Base-by-base conservation (phyloP, 2,329 filamentous ascomycete genomes). In the Exophiala viscosa region DNA sequence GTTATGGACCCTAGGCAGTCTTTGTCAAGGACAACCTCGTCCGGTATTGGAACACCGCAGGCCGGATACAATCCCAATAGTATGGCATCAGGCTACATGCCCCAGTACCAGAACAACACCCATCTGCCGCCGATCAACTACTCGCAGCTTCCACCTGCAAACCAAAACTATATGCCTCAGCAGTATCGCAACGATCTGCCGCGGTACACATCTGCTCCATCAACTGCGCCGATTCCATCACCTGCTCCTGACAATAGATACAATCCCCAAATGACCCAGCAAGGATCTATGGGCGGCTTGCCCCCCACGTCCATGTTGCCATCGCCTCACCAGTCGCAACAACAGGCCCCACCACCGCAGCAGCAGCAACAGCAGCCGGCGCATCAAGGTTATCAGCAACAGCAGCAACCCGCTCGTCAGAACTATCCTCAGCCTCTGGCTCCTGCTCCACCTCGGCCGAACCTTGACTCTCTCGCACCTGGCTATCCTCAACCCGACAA, bases 381-480 rank as follows among this genome's bases (percentile, higher is more conserved):
- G 55, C 66, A 64, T 34, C 66, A 67, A 52, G 69, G 68, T 52
- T 68, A 66, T 42, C 72, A 69, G 46, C 67, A 53, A 64, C 72
- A 42, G 83, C 87, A 69, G 73, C 84, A 18, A 83, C 84, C 9
- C 8, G 23, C 23, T 79, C 81, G 43, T 77, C 85, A 40, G 79
- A 84, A 62, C 82, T 87, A 89, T 67, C 86, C 85, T 41, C 86
- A 89, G 70, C 83, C 85, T 32, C 88, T 90, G 65, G 87, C 87
- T 39, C 86, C 87, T 13, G 87, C 87, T 38, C 86, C 86, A 38
- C 73, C 73, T 48, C 72, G 73, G 52, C 72, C 74, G 54, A 69
- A 69, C n/a, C 85, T 89, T 78, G 86, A 86, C 11, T 80, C 85
- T 1, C 81, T 82, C 61, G 85, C 87, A 86, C 64, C 81, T 78